Base-by-base conservation (phyloP, 2,329 filamentous ascomycete species). In the Pseudogymnoascus sp. region DNA sequence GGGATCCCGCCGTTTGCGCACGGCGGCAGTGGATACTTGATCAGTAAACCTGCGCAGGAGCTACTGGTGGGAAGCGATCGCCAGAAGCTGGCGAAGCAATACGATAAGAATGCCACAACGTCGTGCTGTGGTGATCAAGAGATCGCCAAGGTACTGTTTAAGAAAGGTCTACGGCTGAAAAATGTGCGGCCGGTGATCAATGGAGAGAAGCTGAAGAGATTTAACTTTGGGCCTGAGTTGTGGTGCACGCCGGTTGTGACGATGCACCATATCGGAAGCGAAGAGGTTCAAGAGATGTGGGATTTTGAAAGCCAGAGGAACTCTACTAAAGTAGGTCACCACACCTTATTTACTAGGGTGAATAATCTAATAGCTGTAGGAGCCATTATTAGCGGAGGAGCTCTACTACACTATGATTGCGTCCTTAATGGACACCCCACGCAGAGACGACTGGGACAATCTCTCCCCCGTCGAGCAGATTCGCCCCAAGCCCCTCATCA, bases 181-280 rank as follows among this genome's bases (percentile, higher is more conserved):
- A 72, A 79, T 55, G 74, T 75, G 72, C 82, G 78, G 75, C 82
- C 82, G 1, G 79, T 80, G 49, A 76, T 84, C 67, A 82, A 84
- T 65, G 80, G 80, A 63, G 80, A 84, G 66, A 82, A 82, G 68
- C 80, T 80, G 3, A 77, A 73, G 38, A 81, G 79, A 8, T 68
- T 84, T 33, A 78, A 79, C 4, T 83, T 74, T 52, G 67, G 69
- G 1, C 69, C 68, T 59, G 66, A 66, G 4, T 65, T 82, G 64
- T 84, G 82, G 81, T 84, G 82, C 64, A 79, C 83, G 67, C 81
- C 82, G 4, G 75, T 82, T n/a, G 69, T 84, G 41, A 82, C 81
- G 3, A 82, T 84, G 79, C 81, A 83, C 66, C 80, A 83, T 67
- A 77, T 84, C 70, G 77, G 77, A 55, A 74, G 80, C 7, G 77